These are phyloP conservation scores for Polygonum maritimum DNA, from an alignment of 148 eudicot genomes.

Conservation along the genomic window DNA sequence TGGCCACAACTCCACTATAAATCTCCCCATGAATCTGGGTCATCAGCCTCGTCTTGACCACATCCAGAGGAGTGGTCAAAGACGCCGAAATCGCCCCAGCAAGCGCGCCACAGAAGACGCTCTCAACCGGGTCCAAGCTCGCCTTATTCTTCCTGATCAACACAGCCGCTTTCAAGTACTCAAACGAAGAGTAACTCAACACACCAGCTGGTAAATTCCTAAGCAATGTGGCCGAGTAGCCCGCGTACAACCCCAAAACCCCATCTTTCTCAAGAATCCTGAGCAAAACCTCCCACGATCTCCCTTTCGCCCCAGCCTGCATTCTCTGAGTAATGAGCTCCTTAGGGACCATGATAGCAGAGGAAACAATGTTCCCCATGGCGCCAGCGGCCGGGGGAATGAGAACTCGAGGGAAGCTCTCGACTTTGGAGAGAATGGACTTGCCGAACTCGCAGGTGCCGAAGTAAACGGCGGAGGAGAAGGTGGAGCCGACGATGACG, in stretches of 20 bases:
- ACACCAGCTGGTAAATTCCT: conserved; percentile 94
- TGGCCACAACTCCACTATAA: conserved; percentile 41
- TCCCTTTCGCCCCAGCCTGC: conserved; percentile 90
- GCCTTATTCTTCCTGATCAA: conserved; percentile 28
- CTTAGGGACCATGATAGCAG: conserved; percentile 92
- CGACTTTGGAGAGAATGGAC: conserved; percentile 53
- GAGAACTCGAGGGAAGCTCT: conserved; percentile 40
- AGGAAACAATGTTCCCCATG: conserved; percentile 84
- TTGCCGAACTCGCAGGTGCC: conserved; percentile 94
- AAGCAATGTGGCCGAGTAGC: conserved; percentile 81
- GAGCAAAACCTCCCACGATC: conserved; percentile 78
- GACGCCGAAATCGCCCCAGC: conserved; percentile 92
- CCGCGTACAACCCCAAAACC: conserved; percentile 71
- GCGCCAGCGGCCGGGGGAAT: conserved; percentile 88
- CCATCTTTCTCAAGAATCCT: conserved; percentile 73
- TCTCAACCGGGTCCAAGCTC: conserved; percentile 62
- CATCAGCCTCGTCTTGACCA: conserved; percentile 92
- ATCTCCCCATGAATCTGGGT: conserved; percentile 54
- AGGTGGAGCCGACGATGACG: conserved; percentile 71
- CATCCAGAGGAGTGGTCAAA: conserved; percentile 82
- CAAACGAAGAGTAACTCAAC: conserved; percentile 84
- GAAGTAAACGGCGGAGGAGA: conserved; percentile 77
- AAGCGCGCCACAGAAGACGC: conserved; percentile 80
- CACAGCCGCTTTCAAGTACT: conserved; percentile 79
- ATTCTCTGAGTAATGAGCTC: conserved; percentile 75